Evolutionary conservation across 768 basidiomycete species (phyloP).

Genomic region (Cytidiella melzeri): DNA sequence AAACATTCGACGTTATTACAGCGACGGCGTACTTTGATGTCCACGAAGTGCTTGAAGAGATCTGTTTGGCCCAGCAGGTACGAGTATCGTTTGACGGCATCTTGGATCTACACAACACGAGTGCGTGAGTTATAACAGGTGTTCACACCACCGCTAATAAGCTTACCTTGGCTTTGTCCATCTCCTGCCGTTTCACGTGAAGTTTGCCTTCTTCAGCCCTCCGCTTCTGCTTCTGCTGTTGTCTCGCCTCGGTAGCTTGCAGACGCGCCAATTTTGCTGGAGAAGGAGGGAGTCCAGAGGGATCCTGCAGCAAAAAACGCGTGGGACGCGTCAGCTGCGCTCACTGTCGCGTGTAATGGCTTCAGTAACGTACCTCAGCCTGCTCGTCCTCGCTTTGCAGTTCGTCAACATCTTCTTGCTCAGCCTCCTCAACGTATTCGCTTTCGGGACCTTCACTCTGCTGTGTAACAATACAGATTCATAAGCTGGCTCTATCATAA

Average conservation of each 20-base stretch:
- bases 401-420: slow-evolving; percentile 21
- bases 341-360: neutral
- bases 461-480: slow-evolving; percentile 31
- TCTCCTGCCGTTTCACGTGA: slow-evolving; percentile 65
- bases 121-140: slow-evolving; percentile 12
- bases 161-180: slow-evolving; percentile 82
- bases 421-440: slow-evolving; percentile 55
- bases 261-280: slow-evolving; percentile 28
- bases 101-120: slow-evolving; percentile 60
- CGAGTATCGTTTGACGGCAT: slow-evolving; percentile 94
- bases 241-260: slow-evolving; percentile 33
- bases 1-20: neutral
- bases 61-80: slow-evolving; percentile 99
- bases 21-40: slow-evolving; percentile 68
- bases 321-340: slow-evolving; percentile 11
- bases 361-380: slow-evolving; percentile 34
- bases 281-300: slow-evolving; percentile 32
- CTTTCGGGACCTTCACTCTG: slow-evolving; percentile 69
- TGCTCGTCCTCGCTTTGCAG: slow-evolving; percentile 41
- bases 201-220: slow-evolving; percentile 69
- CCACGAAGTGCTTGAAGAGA: slow-evolving; percentile 96
- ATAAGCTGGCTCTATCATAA: slow-evolving; percentile 9
- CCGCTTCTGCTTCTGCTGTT: slow-evolving; percentile 45
- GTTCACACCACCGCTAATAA: neutral
- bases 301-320: slow-evolving; percentile 16